Evolutionary conservation across 352 stramenopile species (phyloP).

Genomic region (Albugo candida): DNA sequence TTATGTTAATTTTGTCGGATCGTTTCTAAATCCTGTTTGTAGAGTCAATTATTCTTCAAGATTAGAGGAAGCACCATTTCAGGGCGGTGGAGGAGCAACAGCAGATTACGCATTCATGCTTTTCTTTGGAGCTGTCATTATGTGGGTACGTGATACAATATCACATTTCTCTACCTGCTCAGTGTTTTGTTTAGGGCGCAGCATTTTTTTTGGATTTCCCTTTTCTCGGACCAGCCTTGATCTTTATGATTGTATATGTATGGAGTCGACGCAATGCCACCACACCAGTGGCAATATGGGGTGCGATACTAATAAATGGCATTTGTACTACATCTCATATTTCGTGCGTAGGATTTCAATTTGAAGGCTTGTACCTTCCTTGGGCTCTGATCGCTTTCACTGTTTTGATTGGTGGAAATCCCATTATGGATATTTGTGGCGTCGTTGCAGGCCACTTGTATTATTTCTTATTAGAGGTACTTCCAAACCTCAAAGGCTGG

Average conservation of each 20-base stretch:
- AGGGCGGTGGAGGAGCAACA: slow-evolving; percentile 47
- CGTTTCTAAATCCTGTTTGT: no score
- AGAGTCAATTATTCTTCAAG: slow-evolving; percentile 70
- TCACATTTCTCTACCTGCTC: not conserved
- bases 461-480: slow-evolving; percentile 79
- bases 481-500: slow-evolving; percentile 71
- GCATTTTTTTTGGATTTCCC: slow-evolving; percentile 67
- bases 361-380: slow-evolving; percentile 72
- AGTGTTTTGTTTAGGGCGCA: slow-evolving; percentile 23
- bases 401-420: slow-evolving; percentile 66
- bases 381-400: slow-evolving; percentile 81
- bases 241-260: slow-evolving; percentile 84
- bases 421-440: slow-evolving; percentile 75
- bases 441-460: slow-evolving; percentile 75
- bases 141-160: slow-evolving; percentile 32
- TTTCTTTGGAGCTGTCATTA: slow-evolving; percentile 52
- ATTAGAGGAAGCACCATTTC: slow-evolving; percentile 72
- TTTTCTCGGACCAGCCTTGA: slow-evolving; percentile 68
- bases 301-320: slow-evolving; percentile 12
- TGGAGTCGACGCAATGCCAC: slow-evolving; percentile 79
- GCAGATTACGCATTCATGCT: slow-evolving; percentile 83
- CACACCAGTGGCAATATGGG: slow-evolving; percentile 64
- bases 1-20: not conserved
- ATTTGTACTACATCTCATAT: not conserved
- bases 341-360: slow-evolving; percentile 40